Base-by-base conservation (phyloP, 139 green algal species). In the Volvox reticuliferus region DNA sequence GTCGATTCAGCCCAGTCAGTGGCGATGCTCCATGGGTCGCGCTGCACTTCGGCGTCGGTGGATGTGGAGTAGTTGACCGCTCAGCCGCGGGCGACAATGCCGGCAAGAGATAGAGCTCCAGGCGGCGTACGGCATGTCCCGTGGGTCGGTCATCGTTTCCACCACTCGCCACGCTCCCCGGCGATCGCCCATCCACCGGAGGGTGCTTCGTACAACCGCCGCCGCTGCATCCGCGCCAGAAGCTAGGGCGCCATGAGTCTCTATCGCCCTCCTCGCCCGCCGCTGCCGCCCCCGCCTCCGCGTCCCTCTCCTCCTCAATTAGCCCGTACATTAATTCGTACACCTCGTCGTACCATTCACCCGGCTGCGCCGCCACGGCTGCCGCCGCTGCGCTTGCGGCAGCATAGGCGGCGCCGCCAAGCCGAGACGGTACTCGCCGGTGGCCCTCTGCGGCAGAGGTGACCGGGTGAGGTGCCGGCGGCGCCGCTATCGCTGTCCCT, bases 321-420 rank as follows among this genome's bases (percentile, higher is more conserved):
- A 37, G 26, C 0, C 79, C 81, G 55, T 87, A 87, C 81, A 87
- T 87, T 6, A 76, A n/a, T 21, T 77, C 81, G 30, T 78, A 87
- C 55, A 77, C n/a, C 81, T 76, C 81, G 62, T 87, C 81, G 81
- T 87, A 87, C 81, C 61, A 77, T 20, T 87, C 81, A 20, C 61
- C 30, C 61, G 79, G 28, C 50, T 71, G 79, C 50, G 44, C 30
- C 9, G 81, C 81, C n/a, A 33, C 32, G 17, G 55, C 55, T 1
- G 81, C 81, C 14, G 30, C 37, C 36, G 78, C 78, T 16, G 78
- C 36, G 78, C 36, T 14, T 12, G 81, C 62, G 61, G 81, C 24
- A 32, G 61, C 32, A 32, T 32, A 20, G 32, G 19, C 62, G 19
- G 26, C 71, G 37, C 14, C 32, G 65, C 80, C 37, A 55, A 28